Evolutionary conservation across 202 grass and related monocot genomes (phyloP).

Genomic region (Brachypodium distachyon): DNA sequence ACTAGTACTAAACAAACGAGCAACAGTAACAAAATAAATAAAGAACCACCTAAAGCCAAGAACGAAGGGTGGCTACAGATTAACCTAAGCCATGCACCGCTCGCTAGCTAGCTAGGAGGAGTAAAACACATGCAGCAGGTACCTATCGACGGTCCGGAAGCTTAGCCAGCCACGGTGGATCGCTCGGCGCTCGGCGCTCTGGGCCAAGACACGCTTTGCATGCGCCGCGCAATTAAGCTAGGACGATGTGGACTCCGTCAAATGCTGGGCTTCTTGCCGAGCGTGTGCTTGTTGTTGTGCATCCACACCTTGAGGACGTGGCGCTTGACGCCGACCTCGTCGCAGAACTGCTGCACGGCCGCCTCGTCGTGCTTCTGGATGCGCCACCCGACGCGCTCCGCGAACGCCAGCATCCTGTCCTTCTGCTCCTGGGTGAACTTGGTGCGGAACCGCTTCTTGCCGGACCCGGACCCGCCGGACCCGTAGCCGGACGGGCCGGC

Average conservation of each 20-base stretch:
- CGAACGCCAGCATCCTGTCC: conserved; percentile 81
- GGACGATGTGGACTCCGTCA: too few species aligned
- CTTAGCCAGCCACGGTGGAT: conserved; percentile 10
- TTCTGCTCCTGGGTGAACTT: conserved; percentile 97
- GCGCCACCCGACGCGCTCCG: conserved; percentile 87
- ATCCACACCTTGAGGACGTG: conserved; percentile 99
- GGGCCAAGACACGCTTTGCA: not conserved
- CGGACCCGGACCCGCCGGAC: conserved; percentile 43
- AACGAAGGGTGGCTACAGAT: not conserved
- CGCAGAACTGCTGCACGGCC: conserved; percentile 92
- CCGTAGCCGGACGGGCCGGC: conserved; percentile 39
- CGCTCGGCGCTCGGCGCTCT: not conserved
- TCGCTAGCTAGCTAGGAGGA: conserved; percentile 1
- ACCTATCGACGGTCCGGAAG: conserved; percentile 29
- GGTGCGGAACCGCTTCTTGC: conserved; percentile 89
- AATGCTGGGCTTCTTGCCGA: conserved; percentile 81
- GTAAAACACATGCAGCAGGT: conserved; percentile 16
- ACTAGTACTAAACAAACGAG: conserved; percentile 13
- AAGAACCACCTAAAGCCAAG: not conserved
- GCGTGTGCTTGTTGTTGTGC: conserved; percentile 99
- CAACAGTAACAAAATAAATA: conserved; percentile 19
- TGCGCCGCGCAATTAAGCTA: too few species aligned
- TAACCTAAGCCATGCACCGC: not conserved
- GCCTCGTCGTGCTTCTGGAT: conserved; percentile 99
- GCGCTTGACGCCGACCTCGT: conserved; percentile 71